These are phyloP conservation scores for Eucalyptus tenuipes DNA, from an alignment of 345 rosid species.

Conservation along the genomic window DNA sequence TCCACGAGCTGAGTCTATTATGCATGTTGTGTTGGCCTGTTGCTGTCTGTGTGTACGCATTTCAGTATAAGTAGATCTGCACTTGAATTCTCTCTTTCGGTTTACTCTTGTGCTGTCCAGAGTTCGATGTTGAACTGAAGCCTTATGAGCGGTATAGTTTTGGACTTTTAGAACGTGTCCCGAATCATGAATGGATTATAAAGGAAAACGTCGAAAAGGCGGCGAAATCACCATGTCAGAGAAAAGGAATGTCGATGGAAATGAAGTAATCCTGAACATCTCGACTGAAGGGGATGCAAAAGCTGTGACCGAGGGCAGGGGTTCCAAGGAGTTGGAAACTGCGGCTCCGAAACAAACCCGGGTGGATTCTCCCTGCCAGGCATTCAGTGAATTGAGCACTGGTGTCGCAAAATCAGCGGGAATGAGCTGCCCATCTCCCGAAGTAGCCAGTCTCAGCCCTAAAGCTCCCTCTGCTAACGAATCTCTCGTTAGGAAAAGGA, in stretches of 20 bases:
- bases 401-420: slow-evolving; percentile 20
- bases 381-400: background rate
- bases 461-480: slow-evolving; percentile 16
- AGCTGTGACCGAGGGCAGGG: background rate
- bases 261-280: slow-evolving; percentile 46
- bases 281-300: slow-evolving; percentile 21
- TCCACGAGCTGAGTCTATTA: background rate
- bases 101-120: background rate
- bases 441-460: slow-evolving; percentile 18
- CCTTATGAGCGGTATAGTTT: background rate
- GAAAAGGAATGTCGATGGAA: slow-evolving; percentile 14
- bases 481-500: slow-evolving; percentile 22
- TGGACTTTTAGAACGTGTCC: background rate
- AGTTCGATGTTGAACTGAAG: background rate
- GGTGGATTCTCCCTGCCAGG: background rate
- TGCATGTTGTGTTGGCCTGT: background rate
- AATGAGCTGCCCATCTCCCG: slow-evolving; percentile 27
- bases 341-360: background rate
- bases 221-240: slow-evolving; percentile 24
- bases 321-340: background rate
- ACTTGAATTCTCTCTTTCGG: background rate
- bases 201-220: background rate
- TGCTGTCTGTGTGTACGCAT: background rate
- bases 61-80: background rate
- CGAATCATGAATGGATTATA: background rate